Evolutionary conservation across 2,329 filamentous ascomycete species (phyloP), one percentile per base, ranked within the genome.

Genomic region (Scolecobasidium constrictum): DNA sequence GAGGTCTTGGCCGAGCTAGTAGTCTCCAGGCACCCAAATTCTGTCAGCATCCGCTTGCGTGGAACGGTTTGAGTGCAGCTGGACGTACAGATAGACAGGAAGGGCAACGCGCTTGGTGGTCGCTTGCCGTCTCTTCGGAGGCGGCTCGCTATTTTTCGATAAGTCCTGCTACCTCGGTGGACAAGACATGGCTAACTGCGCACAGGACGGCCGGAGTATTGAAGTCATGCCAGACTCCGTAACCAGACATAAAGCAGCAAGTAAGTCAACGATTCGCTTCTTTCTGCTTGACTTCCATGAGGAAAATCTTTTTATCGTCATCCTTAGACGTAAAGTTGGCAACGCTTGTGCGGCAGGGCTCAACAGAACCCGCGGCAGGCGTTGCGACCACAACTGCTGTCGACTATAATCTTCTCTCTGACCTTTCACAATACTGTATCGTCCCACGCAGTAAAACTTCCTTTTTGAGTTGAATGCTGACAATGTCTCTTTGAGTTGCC

Each of bases 261-360:
- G 2, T 5, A 4, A 39, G 12, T 4, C 19, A 9, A 22, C 37
- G 37, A 12, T 11, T 21, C 37, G 17, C 19, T 39, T 15, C 19
- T 3, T 45, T 34, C 43, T 44, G 26, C 17, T 19, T 36, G 33
- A 44, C 53, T 56, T 56, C 51, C 56, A 82, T 90, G 86, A 93
- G 90, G 86, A 92, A 78, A 87, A 71, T 62, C 63, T 66, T 74
- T 67, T 73, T 87, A 88, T 87, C 83, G 85, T 93, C 86, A 93
- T 94, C 86, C 86, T 93, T 93, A 93, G 85, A 71, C 86, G 75
- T 80, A 93, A 53, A 34, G 40, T 37, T 42, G 40, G 33, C 31
- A 17, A 42, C 26, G 23, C 40, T 16, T 31, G 23, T 36, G 40
- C 26, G 26, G 40, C 20, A 19, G 40, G 33, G 33, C 40, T 21